Evolutionary conservation across 305 asterid species (phyloP).

Genomic region (Fraxinus latifolia): DNA sequence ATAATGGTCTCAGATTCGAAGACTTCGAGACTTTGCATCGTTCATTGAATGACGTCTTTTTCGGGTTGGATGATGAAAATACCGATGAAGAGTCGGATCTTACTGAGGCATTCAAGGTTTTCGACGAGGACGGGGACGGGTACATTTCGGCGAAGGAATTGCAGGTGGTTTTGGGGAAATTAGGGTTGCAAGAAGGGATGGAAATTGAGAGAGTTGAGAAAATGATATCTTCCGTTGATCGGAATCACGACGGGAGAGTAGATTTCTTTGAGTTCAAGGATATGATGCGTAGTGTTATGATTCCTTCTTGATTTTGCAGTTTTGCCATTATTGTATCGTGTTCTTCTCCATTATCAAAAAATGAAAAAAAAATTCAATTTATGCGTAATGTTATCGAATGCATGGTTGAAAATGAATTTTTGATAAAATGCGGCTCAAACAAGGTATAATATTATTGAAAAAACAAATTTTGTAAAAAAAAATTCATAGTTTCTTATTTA

Average conservation of each 20-base stretch:
- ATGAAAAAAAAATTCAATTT: too few species aligned
- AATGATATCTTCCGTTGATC: slow-evolving; percentile 60
- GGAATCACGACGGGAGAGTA: slow-evolving; percentile 51
- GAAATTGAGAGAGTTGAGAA: slow-evolving; percentile 44
- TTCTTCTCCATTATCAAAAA: background rate
- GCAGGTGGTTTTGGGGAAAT: slow-evolving; percentile 26
- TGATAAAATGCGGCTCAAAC: too few species aligned
- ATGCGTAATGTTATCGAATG: too few species aligned
- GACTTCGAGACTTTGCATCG: slow-evolving; percentile 51
- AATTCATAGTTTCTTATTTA: too few species aligned
- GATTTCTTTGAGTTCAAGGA: slow-evolving; percentile 60
- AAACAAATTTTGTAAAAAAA: too few species aligned
- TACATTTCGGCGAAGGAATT: slow-evolving; percentile 24
- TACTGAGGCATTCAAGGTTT: slow-evolving; percentile 24
- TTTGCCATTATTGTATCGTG: background rate
- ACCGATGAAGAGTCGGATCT: slow-evolving; percentile 6
- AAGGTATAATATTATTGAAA: too few species aligned
- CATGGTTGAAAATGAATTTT: too few species aligned
- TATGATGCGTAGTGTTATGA: slow-evolving; percentile 51
- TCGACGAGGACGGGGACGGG: slow-evolving; percentile 25
- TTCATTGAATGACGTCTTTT: slow-evolving; percentile 44
- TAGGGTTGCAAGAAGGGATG: slow-evolving; percentile 38
- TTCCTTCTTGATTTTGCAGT: slow-evolving; percentile 22
- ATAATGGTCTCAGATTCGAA: slow-evolving; percentile 40
- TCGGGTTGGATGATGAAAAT: background rate